Percentiles rank a stretch among this genome's conserved stretches.
Conservation (phyloP, 805 yeast genomes). For the Wickerhamiella hasegawae region DNA sequence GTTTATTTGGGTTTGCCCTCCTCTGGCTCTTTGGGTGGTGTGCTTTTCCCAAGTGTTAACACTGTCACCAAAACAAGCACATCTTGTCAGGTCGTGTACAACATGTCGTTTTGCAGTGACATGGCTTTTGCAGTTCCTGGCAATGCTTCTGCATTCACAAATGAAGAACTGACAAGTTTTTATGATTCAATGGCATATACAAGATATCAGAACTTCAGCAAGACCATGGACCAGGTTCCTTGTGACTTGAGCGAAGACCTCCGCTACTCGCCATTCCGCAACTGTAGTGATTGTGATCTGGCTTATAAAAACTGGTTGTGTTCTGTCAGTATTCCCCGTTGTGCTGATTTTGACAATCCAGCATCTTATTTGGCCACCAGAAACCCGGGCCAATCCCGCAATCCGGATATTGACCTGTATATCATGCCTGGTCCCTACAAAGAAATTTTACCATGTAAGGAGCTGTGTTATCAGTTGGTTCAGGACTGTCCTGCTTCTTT, state of each 20-base stretch:
- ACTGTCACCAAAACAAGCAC: slow-evolving; percentile 37
- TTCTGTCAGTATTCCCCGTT: slow-evolving; percentile 73
- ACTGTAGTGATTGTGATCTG: slow-evolving; percentile 55
- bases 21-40: slow-evolving; percentile 34
- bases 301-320: slow-evolving; percentile 83
- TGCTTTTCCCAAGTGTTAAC: slow-evolving; percentile 36
- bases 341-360: slow-evolving; percentile 32
- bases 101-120: slow-evolving; percentile 56
- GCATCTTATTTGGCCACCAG: slow-evolving; percentile 28
- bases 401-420: slow-evolving; percentile 35
- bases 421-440: slow-evolving; percentile 47
- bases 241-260: slow-evolving; percentile 55
- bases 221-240: slow-evolving; percentile 57
- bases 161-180: slow-evolving; percentile 25
- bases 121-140: slow-evolving; percentile 84
- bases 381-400: slow-evolving; percentile 39
- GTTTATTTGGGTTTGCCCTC: slow-evolving; percentile 36
- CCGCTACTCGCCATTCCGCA: slow-evolving; percentile 53
- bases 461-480: slow-evolving; percentile 62
- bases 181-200: slow-evolving; percentile 51
- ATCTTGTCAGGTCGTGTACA: slow-evolving; percentile 61
- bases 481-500: slow-evolving; percentile 71
- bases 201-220: slow-evolving; percentile 49
- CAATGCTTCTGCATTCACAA: slow-evolving; percentile 23
- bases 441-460: slow-evolving; percentile 77